These are phyloP conservation scores for Syzygium aqueum DNA, from an alignment of 345 rosid genomes.

Conservation along the genomic window DNA sequence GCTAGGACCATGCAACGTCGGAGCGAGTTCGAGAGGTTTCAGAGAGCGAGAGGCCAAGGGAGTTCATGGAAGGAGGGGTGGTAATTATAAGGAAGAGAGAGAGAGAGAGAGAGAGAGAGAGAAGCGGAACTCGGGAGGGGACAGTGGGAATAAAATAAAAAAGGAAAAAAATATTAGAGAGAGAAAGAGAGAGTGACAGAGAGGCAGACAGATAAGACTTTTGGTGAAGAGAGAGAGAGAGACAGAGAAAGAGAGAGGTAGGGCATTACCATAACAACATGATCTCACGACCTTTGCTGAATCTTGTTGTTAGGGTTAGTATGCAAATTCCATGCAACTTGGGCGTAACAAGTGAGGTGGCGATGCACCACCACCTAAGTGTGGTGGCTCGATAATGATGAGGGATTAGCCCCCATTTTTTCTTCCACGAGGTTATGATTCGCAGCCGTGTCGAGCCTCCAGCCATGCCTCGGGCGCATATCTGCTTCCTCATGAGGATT, in stretches of 20 bases:
- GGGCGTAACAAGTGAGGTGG: neutral
- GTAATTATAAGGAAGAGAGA: neutral
- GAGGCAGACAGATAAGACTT: slow-evolving; percentile 44
- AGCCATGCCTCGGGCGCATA: rapidly evolving
- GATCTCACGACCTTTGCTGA: neutral
- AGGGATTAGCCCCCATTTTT: neutral
- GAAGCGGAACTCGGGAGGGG: neutral
- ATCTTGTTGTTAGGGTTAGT: neutral
- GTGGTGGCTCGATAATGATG: neutral
- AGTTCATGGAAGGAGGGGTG: slow-evolving; percentile 11
- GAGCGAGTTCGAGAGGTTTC: neutral
- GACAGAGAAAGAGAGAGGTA: neutral
- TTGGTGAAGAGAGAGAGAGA: neutral
- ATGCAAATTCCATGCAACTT: neutral
- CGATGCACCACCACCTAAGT: neutral
- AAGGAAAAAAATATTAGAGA: neutral
- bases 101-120: neutral
- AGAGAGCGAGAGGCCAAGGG: neutral
- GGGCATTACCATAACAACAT: slow-evolving; percentile 17
- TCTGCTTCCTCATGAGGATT: neutral
- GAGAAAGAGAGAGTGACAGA: slow-evolving; percentile 25
- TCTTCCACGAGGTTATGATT: neutral
- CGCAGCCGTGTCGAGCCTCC: neutral
- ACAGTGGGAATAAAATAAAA: slow-evolving; percentile 16
- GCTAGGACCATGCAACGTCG: neutral